Percentiles rank a stretch among this genome's conserved stretches.
phyloP scores from a whole-genome alignment of 2,329 filamentous ascomycete genomes.

The Huntiella omanensis region DNA sequence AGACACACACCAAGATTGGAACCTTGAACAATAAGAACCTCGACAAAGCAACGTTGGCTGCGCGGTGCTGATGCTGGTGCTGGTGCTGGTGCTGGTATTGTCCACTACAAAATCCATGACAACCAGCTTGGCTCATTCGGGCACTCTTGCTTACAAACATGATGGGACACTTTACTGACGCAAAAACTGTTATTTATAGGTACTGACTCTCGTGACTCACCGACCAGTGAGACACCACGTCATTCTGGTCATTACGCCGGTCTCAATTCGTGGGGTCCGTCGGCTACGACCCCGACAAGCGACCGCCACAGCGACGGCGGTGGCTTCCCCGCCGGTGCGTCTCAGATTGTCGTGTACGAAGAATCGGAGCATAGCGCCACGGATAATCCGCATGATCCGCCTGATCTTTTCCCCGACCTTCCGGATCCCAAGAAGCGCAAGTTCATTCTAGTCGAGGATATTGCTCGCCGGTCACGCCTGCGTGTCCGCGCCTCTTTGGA shows the following conservation, averaged over 20 bases:
- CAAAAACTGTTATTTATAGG: background rate
- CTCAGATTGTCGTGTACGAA: background rate
- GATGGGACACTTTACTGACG: no score
- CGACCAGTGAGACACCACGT: background rate
- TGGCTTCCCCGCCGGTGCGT: background rate
- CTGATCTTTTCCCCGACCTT: constrained; percentile 68
- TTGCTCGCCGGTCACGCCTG: constrained; percentile 59
- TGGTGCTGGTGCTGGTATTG: no score
- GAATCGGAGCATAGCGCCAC: constrained; percentile 12
- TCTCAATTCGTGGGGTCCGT: constrained; percentile 4
- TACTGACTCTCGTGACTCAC: constrained; percentile 7
- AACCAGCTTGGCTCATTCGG: no score
- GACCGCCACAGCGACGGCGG: constrained; percentile 1
- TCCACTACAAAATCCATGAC: no score
- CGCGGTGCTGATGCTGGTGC: no score
- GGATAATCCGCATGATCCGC: constrained; percentile 38
- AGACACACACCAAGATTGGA: background rate
- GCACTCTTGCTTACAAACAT: background rate
- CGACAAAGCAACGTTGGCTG: no score
- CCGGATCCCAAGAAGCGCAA: constrained; percentile 85
- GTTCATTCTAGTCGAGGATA: constrained; percentile 90
- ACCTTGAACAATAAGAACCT: no score
- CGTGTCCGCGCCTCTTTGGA: constrained; percentile 88
- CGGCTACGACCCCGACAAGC: constrained; percentile 6
- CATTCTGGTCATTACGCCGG: background rate